Conservation (phyloP, 78 protist species). For the Planoprotostelium fungivorum region DNA sequence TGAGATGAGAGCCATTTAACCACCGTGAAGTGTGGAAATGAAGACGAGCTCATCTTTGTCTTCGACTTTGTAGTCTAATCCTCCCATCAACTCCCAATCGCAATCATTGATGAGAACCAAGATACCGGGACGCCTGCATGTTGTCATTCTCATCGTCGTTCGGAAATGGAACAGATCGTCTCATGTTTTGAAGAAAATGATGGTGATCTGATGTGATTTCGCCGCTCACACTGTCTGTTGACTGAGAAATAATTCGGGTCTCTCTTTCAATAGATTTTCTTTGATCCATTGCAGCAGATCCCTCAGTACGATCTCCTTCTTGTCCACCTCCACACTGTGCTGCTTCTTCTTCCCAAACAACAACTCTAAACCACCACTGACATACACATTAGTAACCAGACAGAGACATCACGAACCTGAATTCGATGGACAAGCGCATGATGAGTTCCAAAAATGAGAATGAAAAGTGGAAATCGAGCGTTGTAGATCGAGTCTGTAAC, state of each 20-base stretch:
- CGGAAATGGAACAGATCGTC: background rate
- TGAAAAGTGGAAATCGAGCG: no score
- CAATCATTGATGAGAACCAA: constrained; percentile 77
- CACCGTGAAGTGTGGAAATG: constrained; percentile 86
- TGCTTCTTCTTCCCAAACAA: constrained; percentile 46
- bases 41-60: constrained; percentile 64
- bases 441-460: no score
- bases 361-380: constrained; percentile 76
- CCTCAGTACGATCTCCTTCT: constrained; percentile 10
- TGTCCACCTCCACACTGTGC: constrained; percentile 26
- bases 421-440: no score
- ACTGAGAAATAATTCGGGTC: constrained; percentile 67
- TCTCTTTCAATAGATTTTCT: constrained; percentile 39
- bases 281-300: constrained; percentile 38
- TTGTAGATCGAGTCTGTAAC: no score
- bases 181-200: background rate
- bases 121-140: constrained; percentile 83
- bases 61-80: constrained; percentile 40
- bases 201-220: no score
- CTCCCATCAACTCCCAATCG: constrained; percentile 77
- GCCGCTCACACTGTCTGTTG: constrained; percentile 52
- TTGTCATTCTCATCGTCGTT: no score
- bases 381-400: background rate
- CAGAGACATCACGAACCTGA: background rate
- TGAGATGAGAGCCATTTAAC: constrained; percentile 24